Percentiles rank a stretch among this genome's conserved stretches.
Conservation (phyloP, 768 basidiomycete genomes). For the Pleurotus platypus region DNA sequence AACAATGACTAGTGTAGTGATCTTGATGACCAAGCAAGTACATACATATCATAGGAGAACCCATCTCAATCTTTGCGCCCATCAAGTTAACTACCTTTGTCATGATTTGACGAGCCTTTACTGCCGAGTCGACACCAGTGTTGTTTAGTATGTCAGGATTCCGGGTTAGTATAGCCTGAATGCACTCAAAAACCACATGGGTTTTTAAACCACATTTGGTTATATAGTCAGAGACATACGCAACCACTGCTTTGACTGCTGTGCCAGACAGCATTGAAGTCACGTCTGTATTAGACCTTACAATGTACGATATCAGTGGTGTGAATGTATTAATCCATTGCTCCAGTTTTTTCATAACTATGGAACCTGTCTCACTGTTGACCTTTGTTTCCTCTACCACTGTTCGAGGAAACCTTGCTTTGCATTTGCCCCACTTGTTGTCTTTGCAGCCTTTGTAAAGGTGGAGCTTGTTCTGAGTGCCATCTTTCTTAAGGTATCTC, state of each 20-base stretch:
- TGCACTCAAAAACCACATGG: constrained; percentile 17
- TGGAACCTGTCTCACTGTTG: constrained; percentile 20
- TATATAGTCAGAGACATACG: constrained; percentile 26
- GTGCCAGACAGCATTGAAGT: constrained; percentile 19
- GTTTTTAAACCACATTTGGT: constrained; percentile 22
- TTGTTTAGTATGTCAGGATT: constrained; percentile 11
- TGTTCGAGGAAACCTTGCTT: constrained; percentile 27
- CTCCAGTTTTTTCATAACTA: constrained; percentile 10
- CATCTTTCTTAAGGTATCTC: neutral
- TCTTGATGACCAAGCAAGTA: constrained; percentile 13
- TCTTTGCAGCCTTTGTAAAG: constrained; percentile 17
- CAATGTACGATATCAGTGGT: neutral
- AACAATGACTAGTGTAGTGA: constrained; percentile 26
- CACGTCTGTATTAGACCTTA: neutral
- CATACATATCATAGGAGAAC: constrained; percentile 21
- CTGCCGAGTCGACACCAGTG: neutral
- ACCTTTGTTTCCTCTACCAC: constrained; percentile 16
- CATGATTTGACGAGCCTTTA: constrained; percentile 18
- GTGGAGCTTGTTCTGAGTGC: constrained; percentile 5
- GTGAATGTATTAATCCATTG: neutral
- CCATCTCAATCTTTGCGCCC: constrained; percentile 25
- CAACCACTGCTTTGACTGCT: constrained; percentile 19
- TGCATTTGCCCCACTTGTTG: constrained; percentile 25
- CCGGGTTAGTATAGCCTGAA: constrained; percentile 15
- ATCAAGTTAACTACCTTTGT: constrained; percentile 25